Evolutionary conservation across 2,329 filamentous ascomycete genomes (phyloP), one percentile per base, ranked within the genome.

Genomic region (Fusarium concolor): DNA sequence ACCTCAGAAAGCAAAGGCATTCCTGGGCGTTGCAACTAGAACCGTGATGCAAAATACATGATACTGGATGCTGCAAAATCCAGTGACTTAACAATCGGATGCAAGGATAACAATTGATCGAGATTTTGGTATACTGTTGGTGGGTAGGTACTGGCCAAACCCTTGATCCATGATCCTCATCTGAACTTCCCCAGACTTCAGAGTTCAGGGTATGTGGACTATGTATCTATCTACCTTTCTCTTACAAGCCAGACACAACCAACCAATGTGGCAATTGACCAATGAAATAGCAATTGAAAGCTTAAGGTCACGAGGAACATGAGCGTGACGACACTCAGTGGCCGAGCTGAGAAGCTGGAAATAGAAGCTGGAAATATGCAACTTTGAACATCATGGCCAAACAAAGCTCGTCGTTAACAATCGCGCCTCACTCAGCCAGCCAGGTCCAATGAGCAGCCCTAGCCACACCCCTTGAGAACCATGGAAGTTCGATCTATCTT

Each of bases 391-490:
- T 60, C 64, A 45, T 55, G 45, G 54, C 46, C 58, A 52, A 44
- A 31, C 44, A 57, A 65, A 43, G 15, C 15, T 35, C 41, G 35
- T 52, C 45, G 42, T 53, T 35, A 47, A 53, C 42, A 51, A 39
- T 35, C 22, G 41, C 51, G 53, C 65, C 49, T 67, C 65, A 65
- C 22, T 37, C 24, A 52, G 43, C 28, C 37, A 50, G 50, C 47
- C 46, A 45, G 37, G 35, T 38, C 43, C 29, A 44, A 57, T 41
- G 12, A 12, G 28, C 31, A 47, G 45, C 49, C 42, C 44, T 70
- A 67, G 44, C 51, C 33, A 49, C 62, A 65, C 68, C 18, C 68
- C 62, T 62, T 18, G 17, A 46, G 45, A 46, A 49, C n/a, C 35
- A 53, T 31, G 29, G 29, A 11, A 56, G 60, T 56, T 55, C 31